Conservation (phyloP, 768 basidiomycete species). For the Panellus pusillus region DNA sequence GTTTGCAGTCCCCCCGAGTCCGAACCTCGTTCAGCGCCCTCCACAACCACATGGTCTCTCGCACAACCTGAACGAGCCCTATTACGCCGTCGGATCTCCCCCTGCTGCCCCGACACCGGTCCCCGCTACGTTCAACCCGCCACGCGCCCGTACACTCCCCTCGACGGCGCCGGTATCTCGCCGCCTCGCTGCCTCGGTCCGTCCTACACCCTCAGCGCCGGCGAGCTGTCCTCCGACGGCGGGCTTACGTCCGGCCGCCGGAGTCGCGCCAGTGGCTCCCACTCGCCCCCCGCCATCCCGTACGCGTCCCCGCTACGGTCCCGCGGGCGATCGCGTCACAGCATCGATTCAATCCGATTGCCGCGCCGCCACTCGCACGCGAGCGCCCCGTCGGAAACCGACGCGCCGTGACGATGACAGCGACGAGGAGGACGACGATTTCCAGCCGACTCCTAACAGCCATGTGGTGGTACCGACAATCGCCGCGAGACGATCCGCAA, state of each 20-base stretch:
- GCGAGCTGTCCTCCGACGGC: constrained; percentile 75
- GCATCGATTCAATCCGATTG: constrained; percentile 78
- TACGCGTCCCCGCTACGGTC: constrained; percentile 42
- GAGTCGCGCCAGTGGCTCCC: constrained; percentile 70
- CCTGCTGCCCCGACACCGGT: constrained; percentile 54
- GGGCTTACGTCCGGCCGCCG: constrained; percentile 55
- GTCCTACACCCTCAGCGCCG: constrained; percentile 62
- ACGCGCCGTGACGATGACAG: constrained; percentile 54
- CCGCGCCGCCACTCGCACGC: constrained; percentile 54
- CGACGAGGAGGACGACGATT: constrained; percentile 76
- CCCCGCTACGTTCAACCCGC: constrained; percentile 25
- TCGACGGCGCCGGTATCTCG: constrained; percentile 61
- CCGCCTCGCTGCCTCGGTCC: constrained; percentile 55
- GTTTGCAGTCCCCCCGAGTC: constrained; percentile 46
- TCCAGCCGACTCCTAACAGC: constrained; percentile 50
- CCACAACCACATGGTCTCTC: constrained; percentile 60
- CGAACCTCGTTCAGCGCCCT: constrained; percentile 56
- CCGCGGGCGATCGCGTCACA: constrained; percentile 62
- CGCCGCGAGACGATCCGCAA: constrained; percentile 89
- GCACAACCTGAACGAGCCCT: constrained; percentile 54
- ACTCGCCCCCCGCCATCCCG: constrained; percentile 40
- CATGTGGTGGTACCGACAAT: constrained; percentile 53
- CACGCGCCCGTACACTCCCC: constrained; percentile 69
- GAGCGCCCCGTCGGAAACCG: constrained; percentile 38
- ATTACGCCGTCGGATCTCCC: constrained; percentile 52